Base-by-base conservation (phyloP, 495 filamentous ascomycete genomes). In the Astrocystis sublimbata region DNA sequence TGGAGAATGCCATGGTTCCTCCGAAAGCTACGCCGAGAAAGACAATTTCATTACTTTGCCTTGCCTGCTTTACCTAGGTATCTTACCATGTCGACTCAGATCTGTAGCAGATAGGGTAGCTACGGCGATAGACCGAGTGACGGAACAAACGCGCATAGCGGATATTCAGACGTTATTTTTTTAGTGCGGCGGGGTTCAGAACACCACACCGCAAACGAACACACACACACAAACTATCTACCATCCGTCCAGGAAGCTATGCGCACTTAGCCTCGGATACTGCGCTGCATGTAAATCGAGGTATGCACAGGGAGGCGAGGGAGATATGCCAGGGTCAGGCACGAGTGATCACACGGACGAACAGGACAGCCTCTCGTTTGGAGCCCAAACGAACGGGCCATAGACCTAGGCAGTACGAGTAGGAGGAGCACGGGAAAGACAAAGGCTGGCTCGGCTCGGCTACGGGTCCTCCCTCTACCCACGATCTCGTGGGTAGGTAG, bases 391-490 rank as follows among this genome's bases (percentile, higher is more conserved):
- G n/a, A n/a, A n/a, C n/a, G n/a, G n/a, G n/a, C n/a, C n/a, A n/a
- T n/a, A n/a, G n/a, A n/a, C n/a, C n/a, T n/a, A n/a, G n/a, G n/a
- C n/a, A n/a, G n/a, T n/a, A n/a, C n/a, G n/a, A n/a, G n/a, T n/a
- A n/a, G n/a, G n/a, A n/a, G n/a, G n/a, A 49, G 35, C 31, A 31
- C 40, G 40, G 30, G 46, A 17, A 19, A 19, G n/a, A 28, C 33
- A 13, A 24, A 15, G 21, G 28, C 49, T 42, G 49, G 24, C 30
- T 61, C 59, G n/a, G n/a, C n/a, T n/a, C n/a, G n/a, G n/a, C n/a
- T n/a, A n/a, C n/a, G n/a, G n/a, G n/a, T n/a, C n/a, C n/a, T n/a
- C 23, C 60, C 51, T 55, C 33, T 42, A 50, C 60, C 60, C 47
- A 62, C 56, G 26, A 49, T 50, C 24, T 45, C 30, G 42, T 19